Evolutionary conservation across 371 early-diverging fungal genomes (phyloP).

Genomic region (Syncephalastrum racemosum): DNA sequence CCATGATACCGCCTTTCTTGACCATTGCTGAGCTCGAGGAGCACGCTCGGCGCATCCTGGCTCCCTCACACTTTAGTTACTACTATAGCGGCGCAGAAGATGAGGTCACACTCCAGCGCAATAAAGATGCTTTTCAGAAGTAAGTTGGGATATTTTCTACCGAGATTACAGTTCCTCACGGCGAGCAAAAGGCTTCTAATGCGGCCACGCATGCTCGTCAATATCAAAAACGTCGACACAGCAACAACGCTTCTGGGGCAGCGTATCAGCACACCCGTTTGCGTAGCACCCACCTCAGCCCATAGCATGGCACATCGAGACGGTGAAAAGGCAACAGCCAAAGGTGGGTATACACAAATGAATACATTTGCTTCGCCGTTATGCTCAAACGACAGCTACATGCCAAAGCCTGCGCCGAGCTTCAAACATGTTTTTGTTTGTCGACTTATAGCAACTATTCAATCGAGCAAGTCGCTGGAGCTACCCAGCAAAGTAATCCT

Average conservation of each 20-base stretch:
- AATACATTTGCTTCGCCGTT: slow-evolving; percentile 27
- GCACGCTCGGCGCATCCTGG: slow-evolving; percentile 15
- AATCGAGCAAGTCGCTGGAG: slow-evolving; percentile 54
- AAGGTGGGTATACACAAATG: slow-evolving; percentile 18
- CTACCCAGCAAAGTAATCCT: slow-evolving; percentile 29
- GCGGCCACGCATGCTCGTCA: slow-evolving; percentile 24
- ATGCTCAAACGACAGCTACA: neutral
- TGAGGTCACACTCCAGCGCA: slow-evolving; percentile 17
- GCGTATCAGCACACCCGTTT: slow-evolving; percentile 19
- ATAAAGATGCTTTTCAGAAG: slow-evolving; percentile 20
- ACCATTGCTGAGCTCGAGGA: slow-evolving; percentile 18
- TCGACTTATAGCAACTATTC: slow-evolving; percentile 50
- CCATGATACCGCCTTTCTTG: too few species aligned
- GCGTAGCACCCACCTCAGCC: slow-evolving; percentile 37
- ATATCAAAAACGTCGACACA: slow-evolving; percentile 20
- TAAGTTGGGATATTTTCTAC: slow-evolving; percentile 2
- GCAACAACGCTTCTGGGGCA: slow-evolving; percentile 24
- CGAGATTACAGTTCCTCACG: neutral
- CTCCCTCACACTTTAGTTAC: slow-evolving; percentile 17
- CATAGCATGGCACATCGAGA: slow-evolving; percentile 64
- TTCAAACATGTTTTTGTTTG: slow-evolving; percentile 41
- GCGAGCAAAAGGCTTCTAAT: slow-evolving; percentile 17
- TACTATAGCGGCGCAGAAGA: slow-evolving; percentile 21
- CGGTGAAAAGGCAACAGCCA: slow-evolving; percentile 57
- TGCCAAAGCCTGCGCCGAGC: slow-evolving; percentile 15